phyloP scores from a whole-genome alignment of 129 eudicot genomes.

The Silybum marianum region DNA sequence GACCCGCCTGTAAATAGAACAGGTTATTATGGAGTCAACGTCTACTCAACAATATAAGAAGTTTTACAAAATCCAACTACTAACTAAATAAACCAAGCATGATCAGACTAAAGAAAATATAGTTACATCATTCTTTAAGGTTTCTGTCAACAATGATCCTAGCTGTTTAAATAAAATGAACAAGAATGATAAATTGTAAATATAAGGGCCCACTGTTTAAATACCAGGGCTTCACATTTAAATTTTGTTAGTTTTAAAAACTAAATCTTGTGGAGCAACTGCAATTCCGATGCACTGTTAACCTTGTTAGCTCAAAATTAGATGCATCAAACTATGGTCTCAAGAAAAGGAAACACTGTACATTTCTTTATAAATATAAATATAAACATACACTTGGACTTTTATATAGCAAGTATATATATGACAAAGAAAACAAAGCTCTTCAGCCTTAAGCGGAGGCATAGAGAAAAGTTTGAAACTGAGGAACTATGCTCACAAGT shows the following conservation, averaged over 20 bases:
- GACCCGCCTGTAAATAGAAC: slow-evolving; percentile 77
- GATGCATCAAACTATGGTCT: neutral
- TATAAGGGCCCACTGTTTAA: neutral
- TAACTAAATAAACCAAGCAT: neutral
- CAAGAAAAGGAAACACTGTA: neutral
- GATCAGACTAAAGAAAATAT: neutral
- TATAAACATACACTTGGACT: neutral
- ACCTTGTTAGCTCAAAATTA: neutral
- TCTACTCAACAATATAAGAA: neutral
- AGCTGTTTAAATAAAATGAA: neutral
- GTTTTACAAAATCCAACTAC: slow-evolving; percentile 9
- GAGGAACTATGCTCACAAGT: neutral
- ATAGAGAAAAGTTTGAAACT: too few relatives aligned
- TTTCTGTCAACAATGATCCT: neutral
- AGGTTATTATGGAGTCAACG: slow-evolving; percentile 15
- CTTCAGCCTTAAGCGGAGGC: too few relatives aligned
- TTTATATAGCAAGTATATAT: neutral
- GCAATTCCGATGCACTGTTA: neutral
- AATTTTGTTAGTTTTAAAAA: neutral
- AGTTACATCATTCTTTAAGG: neutral
- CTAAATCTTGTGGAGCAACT: neutral
- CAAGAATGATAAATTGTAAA: neutral
- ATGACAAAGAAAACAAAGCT: too few relatives aligned
- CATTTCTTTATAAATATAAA: neutral
- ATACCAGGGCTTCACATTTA: neutral